Evolutionary conservation across 1,139 yeast genomes (phyloP).

Genomic region (Yamadazyma mexicana): DNA sequence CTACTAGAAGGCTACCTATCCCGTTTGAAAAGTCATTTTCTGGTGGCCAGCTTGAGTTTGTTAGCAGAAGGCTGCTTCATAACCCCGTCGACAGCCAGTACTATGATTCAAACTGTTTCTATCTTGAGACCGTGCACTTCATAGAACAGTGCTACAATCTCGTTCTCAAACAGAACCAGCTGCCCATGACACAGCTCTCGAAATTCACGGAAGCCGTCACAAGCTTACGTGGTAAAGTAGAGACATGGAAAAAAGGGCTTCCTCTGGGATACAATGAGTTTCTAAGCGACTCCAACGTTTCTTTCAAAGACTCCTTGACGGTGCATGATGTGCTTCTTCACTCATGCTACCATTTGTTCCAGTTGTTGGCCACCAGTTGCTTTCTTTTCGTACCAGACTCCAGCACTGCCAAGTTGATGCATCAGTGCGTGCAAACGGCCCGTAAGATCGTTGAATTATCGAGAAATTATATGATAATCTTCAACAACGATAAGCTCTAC

Average conservation of each 20-base stretch:
- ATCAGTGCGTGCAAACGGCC: constrained; percentile 2
- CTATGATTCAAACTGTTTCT: constrained; percentile 7
- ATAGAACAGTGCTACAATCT: constrained; percentile 2
- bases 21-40: constrained; percentile 3
- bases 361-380: constrained; percentile 3
- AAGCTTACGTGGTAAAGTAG: not conserved
- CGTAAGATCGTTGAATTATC: constrained; percentile 5
- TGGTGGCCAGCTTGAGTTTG: not conserved
- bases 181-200: not conserved
- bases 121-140: constrained; percentile 4
- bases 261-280: constrained; percentile 4
- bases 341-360: constrained; percentile 5
- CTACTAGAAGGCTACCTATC: constrained; percentile 1
- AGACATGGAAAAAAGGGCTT: constrained; percentile 4
- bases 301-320: constrained; percentile 6
- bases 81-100: not conserved
- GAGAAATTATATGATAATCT: constrained; percentile 2
- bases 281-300: constrained; percentile 3
- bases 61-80: not conserved
- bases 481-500: constrained; percentile 4
- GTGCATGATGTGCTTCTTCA: constrained; percentile 7
- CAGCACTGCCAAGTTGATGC: constrained; percentile 2
- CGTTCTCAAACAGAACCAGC: not conserved
- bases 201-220: constrained; percentile 1
- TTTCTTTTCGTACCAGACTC: not conserved